Conservation (phyloP, 2,329 filamentous ascomycete species). For the Teratosphaeria nubilosa region DNA sequence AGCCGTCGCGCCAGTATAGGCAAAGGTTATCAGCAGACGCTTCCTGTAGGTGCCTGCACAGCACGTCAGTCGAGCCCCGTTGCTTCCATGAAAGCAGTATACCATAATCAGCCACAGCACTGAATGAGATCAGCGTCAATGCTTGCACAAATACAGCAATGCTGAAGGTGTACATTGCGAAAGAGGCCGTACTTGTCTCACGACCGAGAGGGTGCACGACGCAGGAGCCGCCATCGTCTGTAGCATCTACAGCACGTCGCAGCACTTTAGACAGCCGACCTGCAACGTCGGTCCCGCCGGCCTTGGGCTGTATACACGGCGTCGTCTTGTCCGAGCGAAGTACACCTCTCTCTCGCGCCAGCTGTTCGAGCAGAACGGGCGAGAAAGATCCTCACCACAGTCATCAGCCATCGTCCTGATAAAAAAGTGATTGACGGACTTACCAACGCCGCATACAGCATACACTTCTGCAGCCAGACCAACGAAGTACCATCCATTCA, state of each 20-base stretch:
- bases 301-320: constrained; percentile 46
- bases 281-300: constrained; percentile 2
- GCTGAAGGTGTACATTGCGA: constrained; percentile 98
- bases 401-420: background rate
- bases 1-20: constrained; percentile 64
- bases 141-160: constrained; percentile 83
- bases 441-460: constrained; percentile 84
- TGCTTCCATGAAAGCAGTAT: constrained; percentile 72
- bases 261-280: background rate
- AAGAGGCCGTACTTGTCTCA: constrained; percentile 90
- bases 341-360: constrained; percentile 79
- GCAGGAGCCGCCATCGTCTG: constrained; percentile 59
- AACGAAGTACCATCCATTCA: constrained; percentile 19
- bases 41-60: constrained; percentile 60
- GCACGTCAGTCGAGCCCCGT: constrained; percentile 68
- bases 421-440: constrained; percentile 33
- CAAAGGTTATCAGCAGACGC: constrained; percentile 75
- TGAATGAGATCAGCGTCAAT: constrained; percentile 88
- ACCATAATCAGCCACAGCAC: constrained; percentile 89
- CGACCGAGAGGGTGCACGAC: constrained; percentile 71
- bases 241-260: background rate
- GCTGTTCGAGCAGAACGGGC: constrained; percentile 85
- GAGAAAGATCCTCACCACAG: constrained; percentile 62
- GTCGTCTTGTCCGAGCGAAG: constrained; percentile 65
- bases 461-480: constrained; percentile 83